Evolutionary conservation across 257 asterid genomes (phyloP), one percentile per base, ranked within the genome.

Genomic region (Salvia miltiorrhiza): DNA sequence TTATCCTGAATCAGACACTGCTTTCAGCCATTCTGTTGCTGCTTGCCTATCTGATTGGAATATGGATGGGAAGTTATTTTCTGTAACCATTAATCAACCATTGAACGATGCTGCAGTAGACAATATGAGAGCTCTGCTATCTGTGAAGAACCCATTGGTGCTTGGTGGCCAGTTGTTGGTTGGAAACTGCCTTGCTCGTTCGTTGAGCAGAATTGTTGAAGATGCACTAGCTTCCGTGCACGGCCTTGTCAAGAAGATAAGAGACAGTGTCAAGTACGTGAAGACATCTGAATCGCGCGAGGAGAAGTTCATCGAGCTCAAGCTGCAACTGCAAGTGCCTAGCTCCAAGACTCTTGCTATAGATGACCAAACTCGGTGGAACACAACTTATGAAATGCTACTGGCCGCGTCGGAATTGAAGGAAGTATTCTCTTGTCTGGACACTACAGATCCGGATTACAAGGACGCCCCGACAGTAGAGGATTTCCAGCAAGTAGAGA

Each of bases 11-110:
- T 85, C 97, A 0, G 96, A 85, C 33, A 70, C 86, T 65, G 96
- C 97, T 58, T 89, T 94, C 79, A 86, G 90, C 77, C 99, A 94
- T 33, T 88, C 99, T 2, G 83, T 94, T 62, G 88, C 97, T 35
- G 96, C 92, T 6, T 91, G 99, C 78, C 87, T 91, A 9, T 85
- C 95, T 1, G 97, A 94, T 66, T 94, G 99, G 97, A 77, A 77
- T 47, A 82, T 91, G 91, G 96, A 85, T 40, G 96, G 97, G 0
- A 91, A 88, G 77, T 66, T 94, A 13, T 91, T 94, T 50, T 91
- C 97, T 12, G 88, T 91, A 5, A 88, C 93, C 3, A 78, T 91
- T 35, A 91, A 94, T 71, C 95, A 91, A 62, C 75, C 78, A 0
- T 44, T 89, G 76, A 79, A 59, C 40, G 93, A 85, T 76, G 84